Evolutionary conservation across 306 rosid species (phyloP), one percentile per base, ranked within the genome.

Genomic region (Dalbergia oliveri): DNA sequence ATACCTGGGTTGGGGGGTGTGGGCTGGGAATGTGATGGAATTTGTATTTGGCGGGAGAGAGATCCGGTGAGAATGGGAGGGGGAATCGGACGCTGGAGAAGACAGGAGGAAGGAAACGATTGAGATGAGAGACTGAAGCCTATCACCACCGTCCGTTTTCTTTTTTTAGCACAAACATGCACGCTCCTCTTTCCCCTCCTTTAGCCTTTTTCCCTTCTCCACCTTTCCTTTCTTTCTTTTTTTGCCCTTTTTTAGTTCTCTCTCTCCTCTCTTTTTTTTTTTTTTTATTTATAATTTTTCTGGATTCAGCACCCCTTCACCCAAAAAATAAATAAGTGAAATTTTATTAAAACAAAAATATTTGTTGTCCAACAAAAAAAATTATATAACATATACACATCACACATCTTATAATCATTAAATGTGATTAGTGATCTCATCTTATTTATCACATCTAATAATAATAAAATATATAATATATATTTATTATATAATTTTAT

Each of bases 41-140:
- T 88, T 88, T 84, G 91, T 86, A 79, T 68, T 90, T 88, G 94
- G 97, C 97, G 98, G 83, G 98, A 88, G 89, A 78, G 80, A 79
- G 97, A 89, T 87, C 88, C 88, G 88, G 82, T 77, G 85, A 86
- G 81, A 76, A 80, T 66, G 85, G 85, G 85, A 72, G 87, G 43
- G 72, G 58, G 87, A 87, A 94, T 95, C 99, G 98, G 98, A 96
- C 98, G 98, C 94, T 96, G 98, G 94, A 93, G 89, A 96, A 91
- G 98, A 84, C 12, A 88, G 88, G 88, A 87, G 86, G 78, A 33
- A 84, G 86, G 93, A 88, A 93, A 94, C 97, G 95, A 83, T 81
- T 84, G 78, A 86, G 99, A 96, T 96, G 82, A 79, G 83, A 91
- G 88, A 76, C 12, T 1, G 18, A 82, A 78, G 74, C 59, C 79